Base-by-base conservation (phyloP, 169 alveolate genomes). In the Eimeria falciformis region DNA sequence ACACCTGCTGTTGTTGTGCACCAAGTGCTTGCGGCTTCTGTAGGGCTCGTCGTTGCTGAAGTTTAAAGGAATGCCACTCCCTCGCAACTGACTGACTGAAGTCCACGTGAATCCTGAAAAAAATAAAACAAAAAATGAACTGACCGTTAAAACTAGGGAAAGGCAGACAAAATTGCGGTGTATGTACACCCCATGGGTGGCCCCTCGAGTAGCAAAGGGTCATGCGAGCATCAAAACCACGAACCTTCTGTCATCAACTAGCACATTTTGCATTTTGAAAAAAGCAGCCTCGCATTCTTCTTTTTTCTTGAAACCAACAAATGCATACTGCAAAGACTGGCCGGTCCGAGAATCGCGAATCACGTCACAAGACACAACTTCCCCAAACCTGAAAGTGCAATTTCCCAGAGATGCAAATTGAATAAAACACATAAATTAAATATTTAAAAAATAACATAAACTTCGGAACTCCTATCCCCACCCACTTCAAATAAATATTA, bases 271-370 rank as follows among this genome's bases (percentile, higher is more conserved):
- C 99, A 98, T 99, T 94, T 98, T 98, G 88, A 97, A 95, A 93
- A 97, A 98, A 0, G 99, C 99, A 87, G 98, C 98, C 91, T 98
- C 98, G 90, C 99, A 98, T 37, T 97, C 97, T 62, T 98, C 98
- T 58, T 97, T 98, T 71, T 97, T 97, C 94, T 98, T 99, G 95
- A 98, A 99, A 92, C 98, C 99, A 45, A 99, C 97, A 94, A 99
- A 99, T 25, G 99, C 99, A 95, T 99, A 99, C 94, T 99, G 99
- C 27, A 99, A 96, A 4, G 99, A 98, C 78, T 98, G 99, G 25
- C 99, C 99, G 0, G 99, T 99, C 94, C 98, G 98, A 96, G 98
- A 98, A 94, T 99, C 99, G 91, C 99, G 95, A 46, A 99, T 97
- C 33, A 99, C 97, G 91, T 98, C 98, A 90, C 99, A 98, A 83